phyloP scores from a whole-genome alignment of 495 filamentous ascomycete species.

The Letharia lupina region DNA sequence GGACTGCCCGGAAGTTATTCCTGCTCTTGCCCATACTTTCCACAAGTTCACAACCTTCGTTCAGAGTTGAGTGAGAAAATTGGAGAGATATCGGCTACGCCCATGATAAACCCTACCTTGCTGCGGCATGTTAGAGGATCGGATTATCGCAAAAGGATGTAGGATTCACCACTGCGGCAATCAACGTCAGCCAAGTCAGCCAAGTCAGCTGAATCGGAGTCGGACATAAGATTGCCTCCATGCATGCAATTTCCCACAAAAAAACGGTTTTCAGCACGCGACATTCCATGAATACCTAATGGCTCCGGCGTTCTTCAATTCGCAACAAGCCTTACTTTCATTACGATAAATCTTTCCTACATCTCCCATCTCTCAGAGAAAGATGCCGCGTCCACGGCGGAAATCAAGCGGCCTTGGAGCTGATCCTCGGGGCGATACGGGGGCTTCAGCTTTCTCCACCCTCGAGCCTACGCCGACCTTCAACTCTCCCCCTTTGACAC shows the following conservation, averaged over 20 bases:
- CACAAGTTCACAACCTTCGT: too few species aligned
- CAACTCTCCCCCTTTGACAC: slow-evolving; percentile 33
- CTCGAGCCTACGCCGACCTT: slow-evolving; percentile 43
- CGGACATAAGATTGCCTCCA: slow-evolving; percentile 1
- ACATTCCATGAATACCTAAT: neutral
- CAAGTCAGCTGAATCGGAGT: neutral
- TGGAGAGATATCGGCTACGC: too few species aligned
- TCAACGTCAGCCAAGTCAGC: too few species aligned
- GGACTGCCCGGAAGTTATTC: too few species aligned
- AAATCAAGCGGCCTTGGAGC: slow-evolving; percentile 43
- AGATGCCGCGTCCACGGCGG: slow-evolving; percentile 34
- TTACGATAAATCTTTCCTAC: neutral
- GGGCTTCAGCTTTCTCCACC: slow-evolving; percentile 45
- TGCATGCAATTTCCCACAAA: neutral
- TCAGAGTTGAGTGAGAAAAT: too few species aligned
- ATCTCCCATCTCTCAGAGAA: neutral
- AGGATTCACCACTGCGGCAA: too few species aligned
- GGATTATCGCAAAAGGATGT: neutral
- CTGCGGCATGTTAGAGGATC: neutral
- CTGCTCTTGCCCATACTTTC: too few species aligned
- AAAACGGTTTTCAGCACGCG: neutral
- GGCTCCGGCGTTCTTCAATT: neutral
- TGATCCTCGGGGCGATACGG: slow-evolving; percentile 46
- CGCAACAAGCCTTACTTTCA: neutral
- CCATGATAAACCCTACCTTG: too few species aligned